These are phyloP conservation scores for Fusarium brevicatenulatum DNA, from an alignment of 2,329 filamentous ascomycete species.

Conservation along the genomic window DNA sequence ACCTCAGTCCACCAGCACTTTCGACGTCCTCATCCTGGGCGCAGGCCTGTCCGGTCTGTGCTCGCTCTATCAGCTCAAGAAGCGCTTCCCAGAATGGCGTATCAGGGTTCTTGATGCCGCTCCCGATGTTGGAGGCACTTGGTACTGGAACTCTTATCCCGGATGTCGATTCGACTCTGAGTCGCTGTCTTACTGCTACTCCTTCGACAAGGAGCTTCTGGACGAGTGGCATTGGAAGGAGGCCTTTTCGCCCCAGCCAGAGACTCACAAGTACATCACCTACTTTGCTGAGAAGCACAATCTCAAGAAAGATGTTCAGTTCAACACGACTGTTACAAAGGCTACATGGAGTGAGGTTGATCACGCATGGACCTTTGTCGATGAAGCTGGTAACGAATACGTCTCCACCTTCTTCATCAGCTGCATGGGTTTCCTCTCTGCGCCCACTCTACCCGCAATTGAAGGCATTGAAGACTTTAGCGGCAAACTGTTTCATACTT, in stretches of 20 bases:
- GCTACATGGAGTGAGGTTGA: conserved; percentile 5
- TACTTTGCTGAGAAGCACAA: conserved; percentile 54
- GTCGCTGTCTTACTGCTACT: conserved; percentile 53
- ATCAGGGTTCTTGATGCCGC: conserved; percentile 35
- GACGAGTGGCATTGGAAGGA: conserved; percentile 38
- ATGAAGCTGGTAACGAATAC: not conserved
- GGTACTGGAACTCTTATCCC: conserved; percentile 43
- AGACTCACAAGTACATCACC: conserved; percentile 55
- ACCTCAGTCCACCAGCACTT: conserved; percentile 4
- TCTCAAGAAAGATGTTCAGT: conserved; percentile 51
- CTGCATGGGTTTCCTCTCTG: conserved; percentile 28
- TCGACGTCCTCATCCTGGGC: conserved; percentile 37
- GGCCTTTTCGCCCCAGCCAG: conserved; percentile 54
- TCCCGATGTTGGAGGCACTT: conserved; percentile 38
- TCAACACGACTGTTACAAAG: conserved; percentile 13
- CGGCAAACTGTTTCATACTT: conserved; percentile 25
- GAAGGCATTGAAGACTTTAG: conserved; percentile 23
- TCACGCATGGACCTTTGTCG: conserved; percentile 11
- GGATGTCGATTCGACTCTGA: conserved; percentile 51
- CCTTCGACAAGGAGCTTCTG: conserved; percentile 32
- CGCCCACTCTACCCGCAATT: conserved; percentile 19
- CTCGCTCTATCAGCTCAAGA: conserved; percentile 51
- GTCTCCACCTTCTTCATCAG: conserved; percentile 26
- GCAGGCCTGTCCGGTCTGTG: conserved; percentile 53
- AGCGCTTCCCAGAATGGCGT: conserved; percentile 42